These are phyloP conservation scores for Calonectria leucothoes DNA, from an alignment of 2,329 filamentous ascomycete species.

Conservation along the genomic window DNA sequence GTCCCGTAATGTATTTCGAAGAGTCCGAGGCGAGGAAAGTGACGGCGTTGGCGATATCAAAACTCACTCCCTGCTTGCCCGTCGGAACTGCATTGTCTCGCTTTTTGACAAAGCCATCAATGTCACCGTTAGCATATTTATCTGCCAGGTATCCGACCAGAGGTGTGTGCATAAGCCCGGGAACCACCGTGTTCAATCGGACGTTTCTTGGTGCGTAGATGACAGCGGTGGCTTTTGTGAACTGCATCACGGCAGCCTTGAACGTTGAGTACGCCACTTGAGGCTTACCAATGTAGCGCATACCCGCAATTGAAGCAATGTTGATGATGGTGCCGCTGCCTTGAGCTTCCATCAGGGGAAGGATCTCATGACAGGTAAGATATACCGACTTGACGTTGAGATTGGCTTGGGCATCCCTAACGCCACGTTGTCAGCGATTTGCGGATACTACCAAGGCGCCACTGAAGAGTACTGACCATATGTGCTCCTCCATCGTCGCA, in stretches of 20 bases:
- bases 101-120: neutral
- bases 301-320: constrained; percentile 5
- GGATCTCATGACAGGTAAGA: constrained; percentile 17
- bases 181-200: constrained; percentile 58
- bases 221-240: constrained; percentile 56
- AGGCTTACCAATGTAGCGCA: constrained; percentile 55
- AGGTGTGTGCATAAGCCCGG: constrained; percentile 17
- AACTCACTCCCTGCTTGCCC: neutral
- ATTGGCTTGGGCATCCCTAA: constrained; percentile 9
- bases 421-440: neutral
- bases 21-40: neutral
- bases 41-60: neutral
- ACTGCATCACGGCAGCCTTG: constrained; percentile 59
- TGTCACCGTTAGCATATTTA: constrained; percentile 31
- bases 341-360: constrained; percentile 27
- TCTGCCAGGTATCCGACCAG: neutral
- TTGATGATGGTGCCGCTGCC: constrained; percentile 7
- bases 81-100: neutral
- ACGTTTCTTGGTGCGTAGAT: constrained; percentile 57
- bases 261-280: constrained; percentile 61
- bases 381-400: constrained; percentile 27
- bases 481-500: neutral
- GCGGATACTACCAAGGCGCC: neutral
- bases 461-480: neutral
- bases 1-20: constrained; percentile 18